phyloP scores from a whole-genome alignment of 192 early-diverging fungal genomes.

The Umbelopsis sp. region DNA sequence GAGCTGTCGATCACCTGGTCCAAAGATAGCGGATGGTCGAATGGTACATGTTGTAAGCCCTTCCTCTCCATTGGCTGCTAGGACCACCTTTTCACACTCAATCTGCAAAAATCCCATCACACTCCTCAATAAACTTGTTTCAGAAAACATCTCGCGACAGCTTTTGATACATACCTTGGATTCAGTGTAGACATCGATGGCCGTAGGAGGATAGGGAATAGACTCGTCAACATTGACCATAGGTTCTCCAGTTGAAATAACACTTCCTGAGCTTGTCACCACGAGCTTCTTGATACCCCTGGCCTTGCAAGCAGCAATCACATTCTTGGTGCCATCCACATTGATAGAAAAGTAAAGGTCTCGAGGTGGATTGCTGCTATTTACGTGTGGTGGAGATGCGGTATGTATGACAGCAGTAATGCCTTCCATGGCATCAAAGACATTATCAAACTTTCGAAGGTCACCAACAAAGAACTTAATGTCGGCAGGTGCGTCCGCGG shows the following conservation, averaged over 20 bases:
- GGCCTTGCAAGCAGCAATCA: slow-evolving; percentile 74
- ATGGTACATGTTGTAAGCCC: slow-evolving; percentile 74
- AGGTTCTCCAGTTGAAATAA: slow-evolving; percentile 78
- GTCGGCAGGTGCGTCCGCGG: slow-evolving; percentile 38
- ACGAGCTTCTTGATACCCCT: slow-evolving; percentile 72
- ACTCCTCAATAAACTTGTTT: no score
- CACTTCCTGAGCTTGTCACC: slow-evolving; percentile 87
- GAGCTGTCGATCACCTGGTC: slow-evolving; percentile 77
- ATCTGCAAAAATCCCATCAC: slow-evolving; percentile 40
- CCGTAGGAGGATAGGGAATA: slow-evolving; percentile 68
- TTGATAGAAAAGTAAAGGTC: slow-evolving; percentile 80
- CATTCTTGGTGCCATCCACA: slow-evolving; percentile 83
- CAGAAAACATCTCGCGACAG: no score
- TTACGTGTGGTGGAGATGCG: slow-evolving; percentile 78
- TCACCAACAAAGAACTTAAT: slow-evolving; percentile 53
- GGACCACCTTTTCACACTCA: slow-evolving; percentile 69
- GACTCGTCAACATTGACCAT: slow-evolving; percentile 84
- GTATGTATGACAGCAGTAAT: slow-evolving; percentile 85
- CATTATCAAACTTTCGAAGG: slow-evolving; percentile 53
- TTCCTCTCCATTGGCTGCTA: slow-evolving; percentile 68
- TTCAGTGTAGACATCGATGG: slow-evolving; percentile 92
- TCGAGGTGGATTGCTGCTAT: slow-evolving; percentile 56
- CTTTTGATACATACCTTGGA: slow-evolving; percentile 64
- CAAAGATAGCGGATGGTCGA: slow-evolving; percentile 91
- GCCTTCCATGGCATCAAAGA: slow-evolving; percentile 63